These are phyloP conservation scores for Hypomyces perniciosus DNA, from an alignment of 2,329 filamentous ascomycete genomes.

Conservation along the genomic window DNA sequence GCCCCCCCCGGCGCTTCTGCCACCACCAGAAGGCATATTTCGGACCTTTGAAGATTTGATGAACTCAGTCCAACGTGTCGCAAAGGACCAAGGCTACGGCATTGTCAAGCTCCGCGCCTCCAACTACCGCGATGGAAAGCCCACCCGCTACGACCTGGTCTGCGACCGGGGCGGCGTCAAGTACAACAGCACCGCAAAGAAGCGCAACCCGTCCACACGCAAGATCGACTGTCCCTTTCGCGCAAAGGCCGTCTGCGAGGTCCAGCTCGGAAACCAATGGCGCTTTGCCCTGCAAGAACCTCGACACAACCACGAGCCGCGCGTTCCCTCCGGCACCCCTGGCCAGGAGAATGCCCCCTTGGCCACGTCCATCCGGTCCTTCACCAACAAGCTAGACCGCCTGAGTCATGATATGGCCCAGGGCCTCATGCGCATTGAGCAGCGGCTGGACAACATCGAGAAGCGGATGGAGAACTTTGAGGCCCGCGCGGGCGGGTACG, in stretches of 20 bases:
- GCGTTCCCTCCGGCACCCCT: conserved; percentile 46
- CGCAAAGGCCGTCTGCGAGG: conserved; percentile 58
- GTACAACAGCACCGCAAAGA: conserved; percentile 60
- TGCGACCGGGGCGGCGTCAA: conserved; percentile 59
- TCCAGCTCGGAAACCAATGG: conserved; percentile 57
- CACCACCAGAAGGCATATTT: conserved; percentile 56
- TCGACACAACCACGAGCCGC: conserved; percentile 57
- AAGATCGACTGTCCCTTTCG: conserved; percentile 60
- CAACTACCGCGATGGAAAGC: conserved; percentile 58
- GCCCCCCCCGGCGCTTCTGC: conserved; percentile 42
- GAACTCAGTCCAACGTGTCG: conserved; percentile 50
- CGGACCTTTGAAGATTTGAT: conserved; percentile 54
- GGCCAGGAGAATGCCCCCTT: conserved; percentile 54
- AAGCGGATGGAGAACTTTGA: conserved; percentile 52
- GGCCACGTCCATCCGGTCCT: conserved; percentile 50
- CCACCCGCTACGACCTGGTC: conserved; percentile 56
- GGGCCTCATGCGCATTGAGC: conserved; percentile 45
- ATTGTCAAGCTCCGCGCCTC: conserved; percentile 58
- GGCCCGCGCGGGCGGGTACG: conserved; percentile 35
- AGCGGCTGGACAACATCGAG: conserved; percentile 45
- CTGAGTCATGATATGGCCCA: conserved; percentile 51
- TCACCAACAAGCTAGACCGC: conserved; percentile 55
- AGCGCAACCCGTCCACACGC: conserved; percentile 57
- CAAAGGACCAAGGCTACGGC: conserved; percentile 57
- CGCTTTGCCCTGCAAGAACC: conserved; percentile 56